A percentile compares a stretch with the other conserved stretches of the same genome.
These are phyloP conservation scores for Herpetospermum pedunculosum DNA, from an alignment of 306 rosid species.

Conservation along the genomic window DNA sequence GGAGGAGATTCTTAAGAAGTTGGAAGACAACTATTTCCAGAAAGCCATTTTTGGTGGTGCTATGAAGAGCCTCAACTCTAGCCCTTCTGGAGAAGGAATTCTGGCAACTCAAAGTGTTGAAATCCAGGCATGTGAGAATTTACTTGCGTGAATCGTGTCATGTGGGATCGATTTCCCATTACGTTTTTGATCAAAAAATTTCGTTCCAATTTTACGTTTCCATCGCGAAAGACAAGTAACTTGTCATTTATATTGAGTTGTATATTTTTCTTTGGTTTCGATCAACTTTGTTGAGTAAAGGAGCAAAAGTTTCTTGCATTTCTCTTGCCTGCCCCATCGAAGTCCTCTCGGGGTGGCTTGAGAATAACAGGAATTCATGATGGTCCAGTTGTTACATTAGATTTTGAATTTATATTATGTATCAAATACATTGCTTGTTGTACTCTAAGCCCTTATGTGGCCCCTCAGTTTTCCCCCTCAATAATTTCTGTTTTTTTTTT, in stretches of 20 bases:
- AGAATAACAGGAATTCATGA: slow-evolving; percentile 6
- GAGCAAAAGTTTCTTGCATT: slow-evolving; percentile 10
- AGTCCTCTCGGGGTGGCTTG: slow-evolving; percentile 2
- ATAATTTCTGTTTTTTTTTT: slow-evolving; percentile 1
- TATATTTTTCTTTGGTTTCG: slow-evolving; percentile 7
- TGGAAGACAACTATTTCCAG: slow-evolving; percentile 19
- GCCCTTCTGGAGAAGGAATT: slow-evolving; percentile 17
- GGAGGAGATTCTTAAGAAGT: slow-evolving; percentile 20
- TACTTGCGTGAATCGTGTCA: slow-evolving; percentile 8
- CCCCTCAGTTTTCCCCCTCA: slow-evolving; percentile 1
- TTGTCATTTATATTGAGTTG: slow-evolving; percentile 16
- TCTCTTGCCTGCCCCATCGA: slow-evolving; percentile 1
- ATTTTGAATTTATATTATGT: slow-evolving; percentile 14
- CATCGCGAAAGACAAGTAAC: background rate
- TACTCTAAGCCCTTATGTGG: background rate
- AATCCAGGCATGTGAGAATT: slow-evolving; percentile 24
- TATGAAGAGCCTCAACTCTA: slow-evolving; percentile 15
- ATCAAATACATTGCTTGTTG: slow-evolving; percentile 10
- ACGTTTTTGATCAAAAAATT: slow-evolving; percentile 8
- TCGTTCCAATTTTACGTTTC: slow-evolving; percentile 1
- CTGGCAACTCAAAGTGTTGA: slow-evolving; percentile 13
- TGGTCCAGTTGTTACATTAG: slow-evolving; percentile 5
- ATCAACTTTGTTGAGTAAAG: slow-evolving; percentile 12
- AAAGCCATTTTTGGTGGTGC: slow-evolving; percentile 16
- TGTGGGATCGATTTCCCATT: slow-evolving; percentile 10